Evolutionary conservation across 2,329 filamentous ascomycete species (phyloP), one percentile per base, ranked within the genome.

Genomic region (Emericellopsis atlantica): DNA sequence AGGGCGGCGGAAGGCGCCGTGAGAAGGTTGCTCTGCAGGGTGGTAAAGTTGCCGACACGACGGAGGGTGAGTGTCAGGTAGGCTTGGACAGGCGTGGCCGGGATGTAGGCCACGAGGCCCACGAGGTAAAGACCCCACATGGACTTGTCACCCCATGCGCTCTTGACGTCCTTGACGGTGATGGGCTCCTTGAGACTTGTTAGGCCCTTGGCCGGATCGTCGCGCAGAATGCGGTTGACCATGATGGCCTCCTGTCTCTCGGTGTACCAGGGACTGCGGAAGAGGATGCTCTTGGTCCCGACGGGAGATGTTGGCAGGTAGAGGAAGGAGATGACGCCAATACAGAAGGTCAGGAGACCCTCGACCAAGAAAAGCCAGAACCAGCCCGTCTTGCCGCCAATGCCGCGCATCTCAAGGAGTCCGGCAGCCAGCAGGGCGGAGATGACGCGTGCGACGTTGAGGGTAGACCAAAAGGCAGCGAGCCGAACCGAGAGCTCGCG

Each of bases 201-300:
- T 6, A 32, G 26, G 24, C 40, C 70, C 54, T 74, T 74, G 31
- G 69, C 69, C 0, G 70, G 69, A 47, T 74, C 70, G 37, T 74
- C 70, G 29, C 70, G 64, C 11, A 73, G 57, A 10, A 73, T 64
- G 6, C 69, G 63, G 51, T 83, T 84, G 15, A 81, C 70, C 70
- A 84, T 76, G 50, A 84, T 83, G 43, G 75, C 71, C 50, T 84
- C 80, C 51, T 85, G 76, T 2, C 66, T 66, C 51, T 82, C 79
- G 2, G 62, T 73, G 54, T 81, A 82, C 79, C 79, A 81, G 5
- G 80, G 52, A 34, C 75, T 76, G 2, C 75, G 72, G 36, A 74
- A 76, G 45, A 85, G 69, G 36, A 67, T 57, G 16, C 71, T 69
- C 9, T 69, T 73, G 4, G 83, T 87, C 39, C 77, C 69, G 0